Conservation (phyloP, 2,329 filamentous ascomycete genomes). For the Colletotrichum cereale region DNA sequence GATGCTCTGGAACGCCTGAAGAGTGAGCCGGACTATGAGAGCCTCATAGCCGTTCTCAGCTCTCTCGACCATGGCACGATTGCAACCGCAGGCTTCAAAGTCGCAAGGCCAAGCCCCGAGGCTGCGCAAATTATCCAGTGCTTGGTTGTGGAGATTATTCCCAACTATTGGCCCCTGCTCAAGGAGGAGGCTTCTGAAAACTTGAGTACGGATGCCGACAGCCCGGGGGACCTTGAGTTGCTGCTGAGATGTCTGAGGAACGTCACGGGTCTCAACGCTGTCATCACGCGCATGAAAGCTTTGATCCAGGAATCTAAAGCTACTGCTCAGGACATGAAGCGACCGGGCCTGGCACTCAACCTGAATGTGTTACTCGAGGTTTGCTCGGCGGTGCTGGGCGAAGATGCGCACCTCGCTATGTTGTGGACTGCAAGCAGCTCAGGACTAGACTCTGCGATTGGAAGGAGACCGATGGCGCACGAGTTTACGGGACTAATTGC, state of each 20-base stretch:
- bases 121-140: constrained; percentile 81
- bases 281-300: constrained; percentile 76
- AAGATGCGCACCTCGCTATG: constrained; percentile 50
- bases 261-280: constrained; percentile 81
- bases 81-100: constrained; percentile 58
- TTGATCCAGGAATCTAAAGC: constrained; percentile 66
- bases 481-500: constrained; percentile 62
- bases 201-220: constrained; percentile 28
- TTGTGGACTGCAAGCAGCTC: constrained; percentile 54
- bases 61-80: constrained; percentile 58
- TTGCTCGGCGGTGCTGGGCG: constrained; percentile 56
- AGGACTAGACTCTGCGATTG: constrained; percentile 39
- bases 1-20: constrained; percentile 72
- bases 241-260: constrained; percentile 78
- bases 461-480: constrained; percentile 53
- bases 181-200: constrained; percentile 55
- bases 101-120: constrained; percentile 73
- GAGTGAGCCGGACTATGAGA: constrained; percentile 71
- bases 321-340: constrained; percentile 52
- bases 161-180: constrained; percentile 83
- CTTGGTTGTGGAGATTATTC: constrained; percentile 79
- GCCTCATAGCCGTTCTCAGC: constrained; percentile 64
- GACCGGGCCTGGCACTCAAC: constrained; percentile 58
- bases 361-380: constrained; percentile 59
- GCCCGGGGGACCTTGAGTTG: constrained; percentile 56